Percentiles rank a stretch among this genome's conserved stretches.
Evolutionary conservation across 768 basidiomycete species (phyloP).

Genomic region (Termitomyces sp.): DNA sequence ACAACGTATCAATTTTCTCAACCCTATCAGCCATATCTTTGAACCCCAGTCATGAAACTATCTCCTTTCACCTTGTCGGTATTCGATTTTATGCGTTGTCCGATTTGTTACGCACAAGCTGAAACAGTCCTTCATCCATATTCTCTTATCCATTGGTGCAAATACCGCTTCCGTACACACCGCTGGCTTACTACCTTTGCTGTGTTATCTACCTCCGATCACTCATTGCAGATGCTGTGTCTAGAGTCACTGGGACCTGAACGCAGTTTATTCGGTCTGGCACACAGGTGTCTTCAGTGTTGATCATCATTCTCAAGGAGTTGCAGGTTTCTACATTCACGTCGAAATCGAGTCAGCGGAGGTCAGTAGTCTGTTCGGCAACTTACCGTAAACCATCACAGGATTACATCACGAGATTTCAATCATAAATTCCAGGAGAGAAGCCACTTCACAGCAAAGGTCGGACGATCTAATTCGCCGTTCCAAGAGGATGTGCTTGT

Average conservation of each 20-base stretch:
- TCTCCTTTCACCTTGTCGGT: neutral
- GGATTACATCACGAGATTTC: too few relatives aligned
- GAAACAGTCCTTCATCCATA: neutral
- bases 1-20: neutral
- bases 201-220: conserved; percentile 1
- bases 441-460: too few relatives aligned
- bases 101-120: too few relatives aligned
- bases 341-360: neutral
- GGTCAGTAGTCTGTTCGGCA: too few relatives aligned
- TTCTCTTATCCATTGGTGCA: neutral
- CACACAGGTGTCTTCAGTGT: too few relatives aligned
- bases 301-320: too few relatives aligned
- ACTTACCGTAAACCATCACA: too few relatives aligned
- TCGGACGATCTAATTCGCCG: too few relatives aligned
- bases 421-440: too few relatives aligned
- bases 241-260: too few relatives aligned
- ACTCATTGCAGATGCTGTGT: neutral
- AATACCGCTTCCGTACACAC: conserved; percentile 4
- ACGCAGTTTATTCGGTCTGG: too few relatives aligned
- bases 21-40: neutral
- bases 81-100: neutral
- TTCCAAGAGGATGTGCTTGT: too few relatives aligned
- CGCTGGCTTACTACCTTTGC: conserved; percentile 5
- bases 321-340: neutral
- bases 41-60: neutral